These are phyloP conservation scores for Termitomyces eurrhizus DNA, from an alignment of 768 basidiomycete genomes.

Conservation along the genomic window DNA sequence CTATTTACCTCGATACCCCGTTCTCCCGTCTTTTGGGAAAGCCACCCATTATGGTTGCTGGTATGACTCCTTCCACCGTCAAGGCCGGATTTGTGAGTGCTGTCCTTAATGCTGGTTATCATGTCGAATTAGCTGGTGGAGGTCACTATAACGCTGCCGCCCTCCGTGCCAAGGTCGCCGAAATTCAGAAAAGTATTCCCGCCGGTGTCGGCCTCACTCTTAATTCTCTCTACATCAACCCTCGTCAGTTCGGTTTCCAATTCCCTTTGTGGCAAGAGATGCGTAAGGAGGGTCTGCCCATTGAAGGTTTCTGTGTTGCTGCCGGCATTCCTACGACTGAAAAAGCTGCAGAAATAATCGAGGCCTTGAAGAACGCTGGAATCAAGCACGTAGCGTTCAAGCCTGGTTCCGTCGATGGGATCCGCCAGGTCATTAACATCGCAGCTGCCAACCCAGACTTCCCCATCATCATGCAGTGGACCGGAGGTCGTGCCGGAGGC, in stretches of 20 bases:
- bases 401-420: slow-evolving; percentile 96
- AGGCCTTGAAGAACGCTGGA: slow-evolving; percentile 72
- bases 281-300: slow-evolving; percentile 89
- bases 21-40: slow-evolving; percentile 96
- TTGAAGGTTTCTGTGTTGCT: slow-evolving; percentile 99
- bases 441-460: slow-evolving; percentile 92
- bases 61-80: slow-evolving; percentile 98
- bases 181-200: slow-evolving; percentile 83
- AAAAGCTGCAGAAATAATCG: slow-evolving; percentile 96
- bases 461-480: slow-evolving; percentile 98
- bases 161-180: slow-evolving; percentile 86
- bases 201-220: slow-evolving; percentile 90
- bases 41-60: slow-evolving; percentile 98
- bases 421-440: slow-evolving; percentile 95
- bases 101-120: slow-evolving; percentile 89
- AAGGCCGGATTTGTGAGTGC: slow-evolving; percentile 94
- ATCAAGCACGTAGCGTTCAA: slow-evolving; percentile 98
- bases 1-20: slow-evolving; percentile 89
- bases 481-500: slow-evolving; percentile 96
- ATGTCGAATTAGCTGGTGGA: slow-evolving; percentile 96
- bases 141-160: slow-evolving; percentile 94
- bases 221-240: slow-evolving; percentile 97
- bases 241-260: slow-evolving; percentile 95
- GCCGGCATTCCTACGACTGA: slow-evolving; percentile 96
- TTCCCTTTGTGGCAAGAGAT: slow-evolving; percentile 98